Conservation (phyloP, 148 eudicot species). For the Chenopodium album region DNA sequence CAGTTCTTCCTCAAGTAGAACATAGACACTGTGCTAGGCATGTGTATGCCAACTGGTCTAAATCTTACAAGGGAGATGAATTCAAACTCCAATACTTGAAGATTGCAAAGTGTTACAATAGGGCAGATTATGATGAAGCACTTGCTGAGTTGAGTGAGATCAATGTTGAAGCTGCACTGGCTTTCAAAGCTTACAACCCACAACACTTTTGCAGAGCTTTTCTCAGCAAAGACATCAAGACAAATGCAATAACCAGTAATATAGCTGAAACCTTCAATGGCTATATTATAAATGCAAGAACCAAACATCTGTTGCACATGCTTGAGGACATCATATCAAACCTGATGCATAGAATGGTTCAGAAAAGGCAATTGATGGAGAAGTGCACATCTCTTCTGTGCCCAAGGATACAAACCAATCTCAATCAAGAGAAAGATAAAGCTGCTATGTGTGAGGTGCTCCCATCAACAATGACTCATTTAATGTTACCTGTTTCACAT, state of each 20-base stretch:
- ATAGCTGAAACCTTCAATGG: neutral
- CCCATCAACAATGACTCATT: neutral
- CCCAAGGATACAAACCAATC: neutral
- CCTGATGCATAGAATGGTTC: no score
- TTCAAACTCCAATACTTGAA: neutral
- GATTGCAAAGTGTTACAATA: neutral
- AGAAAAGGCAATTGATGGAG: neutral
- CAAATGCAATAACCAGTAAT: neutral
- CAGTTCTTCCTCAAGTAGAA: no score
- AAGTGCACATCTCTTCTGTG: neutral
- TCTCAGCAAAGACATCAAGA: neutral
- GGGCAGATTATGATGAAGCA: neutral
- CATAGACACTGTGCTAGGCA: conserved; percentile 9
- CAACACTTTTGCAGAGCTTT: neutral
- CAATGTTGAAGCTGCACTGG: neutral
- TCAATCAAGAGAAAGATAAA: neutral
- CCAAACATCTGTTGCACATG: neutral
- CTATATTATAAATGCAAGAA: neutral
- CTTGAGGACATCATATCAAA: neutral
- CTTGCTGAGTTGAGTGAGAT: neutral
- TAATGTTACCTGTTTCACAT: no score
- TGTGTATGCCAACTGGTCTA: neutral
- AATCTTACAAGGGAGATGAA: neutral
- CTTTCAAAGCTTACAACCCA: neutral
- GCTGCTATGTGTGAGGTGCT: neutral